These are phyloP conservation scores for Triangularia verruculosa DNA, from an alignment of 2,329 filamentous ascomycete species.

Conservation along the genomic window DNA sequence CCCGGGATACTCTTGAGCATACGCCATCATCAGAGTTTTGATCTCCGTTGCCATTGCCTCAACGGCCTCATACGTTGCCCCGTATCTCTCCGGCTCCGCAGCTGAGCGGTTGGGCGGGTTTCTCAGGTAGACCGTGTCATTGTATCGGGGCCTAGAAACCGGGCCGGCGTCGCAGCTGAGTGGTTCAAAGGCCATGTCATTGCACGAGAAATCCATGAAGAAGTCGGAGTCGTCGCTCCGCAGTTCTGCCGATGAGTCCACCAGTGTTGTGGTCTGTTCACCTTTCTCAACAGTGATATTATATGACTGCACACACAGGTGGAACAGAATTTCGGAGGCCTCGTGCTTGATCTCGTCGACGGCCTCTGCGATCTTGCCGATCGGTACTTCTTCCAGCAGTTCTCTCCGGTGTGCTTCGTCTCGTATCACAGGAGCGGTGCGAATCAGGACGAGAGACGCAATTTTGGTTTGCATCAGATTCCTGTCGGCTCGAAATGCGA, in stretches of 20 bases:
- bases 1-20: neutral
- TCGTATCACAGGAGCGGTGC: neutral
- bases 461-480: neutral
- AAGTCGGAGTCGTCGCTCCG: too few species aligned
- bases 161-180: neutral
- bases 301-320: neutral
- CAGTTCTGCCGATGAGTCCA: neutral
- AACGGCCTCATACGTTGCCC: neutral
- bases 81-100: neutral
- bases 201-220: neutral
- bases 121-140: neutral
- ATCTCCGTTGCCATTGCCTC: neutral
- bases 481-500: neutral
- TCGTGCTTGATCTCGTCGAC: neutral
- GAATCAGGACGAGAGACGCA: neutral
- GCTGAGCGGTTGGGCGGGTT: neutral
- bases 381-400: neutral
- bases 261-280: neutral
- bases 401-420: neutral
- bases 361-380: neutral
- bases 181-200: neutral
- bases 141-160: neutral
- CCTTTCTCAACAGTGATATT: neutral
- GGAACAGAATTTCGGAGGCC: neutral
- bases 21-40: neutral